Conservation (phyloP, 2,329 filamentous ascomycete species). For the Microdochium trichocladiopsis region DNA sequence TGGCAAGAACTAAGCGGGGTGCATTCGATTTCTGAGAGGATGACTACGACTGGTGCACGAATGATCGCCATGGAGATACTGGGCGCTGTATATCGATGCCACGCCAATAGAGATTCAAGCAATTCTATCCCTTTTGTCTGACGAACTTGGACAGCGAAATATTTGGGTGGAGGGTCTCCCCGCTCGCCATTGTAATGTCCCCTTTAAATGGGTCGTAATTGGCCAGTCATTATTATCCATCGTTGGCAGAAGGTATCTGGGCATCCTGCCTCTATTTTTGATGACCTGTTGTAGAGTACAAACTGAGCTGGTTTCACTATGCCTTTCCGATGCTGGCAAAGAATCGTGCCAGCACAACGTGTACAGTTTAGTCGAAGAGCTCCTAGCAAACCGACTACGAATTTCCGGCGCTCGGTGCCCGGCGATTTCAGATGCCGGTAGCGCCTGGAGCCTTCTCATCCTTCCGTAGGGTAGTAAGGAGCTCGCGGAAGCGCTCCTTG, state of each 20-base stretch:
- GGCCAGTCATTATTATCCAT: slow-evolving; percentile 5
- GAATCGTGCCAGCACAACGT: not conserved
- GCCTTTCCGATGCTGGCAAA: not conserved
- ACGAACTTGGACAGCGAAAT: not conserved
- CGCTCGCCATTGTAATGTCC: not conserved
- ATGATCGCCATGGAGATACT: not conserved
- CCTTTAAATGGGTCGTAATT: not conserved
- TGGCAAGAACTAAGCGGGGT: slow-evolving; percentile 38
- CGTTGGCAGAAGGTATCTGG: not conserved
- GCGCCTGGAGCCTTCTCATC: slow-evolving; percentile 78
- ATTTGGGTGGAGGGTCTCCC: not conserved
- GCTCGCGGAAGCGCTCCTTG: slow-evolving; percentile 92
- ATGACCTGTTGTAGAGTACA: not conserved
- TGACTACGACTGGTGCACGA: not conserved
- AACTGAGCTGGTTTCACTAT: not conserved
- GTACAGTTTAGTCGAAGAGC: not conserved
- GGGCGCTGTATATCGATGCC: not conserved
- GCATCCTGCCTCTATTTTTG: not conserved
- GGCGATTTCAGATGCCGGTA: slow-evolving; percentile 44
- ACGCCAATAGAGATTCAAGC: not conserved
- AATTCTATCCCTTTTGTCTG: not conserved
- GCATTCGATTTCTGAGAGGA: not conserved
- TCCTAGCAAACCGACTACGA: not conserved
- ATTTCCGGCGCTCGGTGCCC: not conserved
- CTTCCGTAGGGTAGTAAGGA: slow-evolving; percentile 81